phyloP scores from a whole-genome alignment of 2,329 filamentous ascomycete species.

The Orbilia ellipsospora region DNA sequence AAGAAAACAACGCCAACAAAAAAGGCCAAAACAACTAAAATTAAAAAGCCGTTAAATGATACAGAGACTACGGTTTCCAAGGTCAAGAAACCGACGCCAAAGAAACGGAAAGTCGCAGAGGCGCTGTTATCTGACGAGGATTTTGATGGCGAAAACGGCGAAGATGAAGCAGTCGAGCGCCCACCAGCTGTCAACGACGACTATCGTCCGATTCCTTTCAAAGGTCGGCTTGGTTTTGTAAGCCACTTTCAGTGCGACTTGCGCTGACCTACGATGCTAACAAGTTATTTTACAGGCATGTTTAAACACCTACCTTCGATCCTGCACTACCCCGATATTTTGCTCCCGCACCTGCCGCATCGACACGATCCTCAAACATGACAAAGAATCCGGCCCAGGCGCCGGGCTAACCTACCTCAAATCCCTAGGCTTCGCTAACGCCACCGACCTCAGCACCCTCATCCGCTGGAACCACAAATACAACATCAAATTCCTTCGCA shows the following conservation, averaged over 20 bases:
- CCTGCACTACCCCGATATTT: slow-evolving; percentile 84
- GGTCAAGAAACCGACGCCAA: slow-evolving; percentile 5
- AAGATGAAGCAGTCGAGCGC: slow-evolving; percentile 64
- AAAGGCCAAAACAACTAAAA: slow-evolving; percentile 6
- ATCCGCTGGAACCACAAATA: slow-evolving; percentile 91
- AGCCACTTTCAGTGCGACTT: slow-evolving; percentile 60
- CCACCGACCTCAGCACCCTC: slow-evolving; percentile 84
- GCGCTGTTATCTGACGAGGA: slow-evolving; percentile 8
- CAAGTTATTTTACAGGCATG: slow-evolving; percentile 71
- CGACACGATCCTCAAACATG: slow-evolving; percentile 86
- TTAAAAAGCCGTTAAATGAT: background rate
- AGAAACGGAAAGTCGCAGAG: slow-evolving; percentile 28
- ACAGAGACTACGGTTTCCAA: background rate
- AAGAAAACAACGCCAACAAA: slow-evolving; percentile 3
- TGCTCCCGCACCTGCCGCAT: slow-evolving; percentile 92
- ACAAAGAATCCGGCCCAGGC: slow-evolving; percentile 62
- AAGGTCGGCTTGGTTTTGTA: slow-evolving; percentile 87
- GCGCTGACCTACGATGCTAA: background rate
- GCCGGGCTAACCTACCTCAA: slow-evolving; percentile 76
- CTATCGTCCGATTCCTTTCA: slow-evolving; percentile 88
- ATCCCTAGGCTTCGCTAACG: slow-evolving; percentile 81
- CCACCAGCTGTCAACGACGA: slow-evolving; percentile 84
- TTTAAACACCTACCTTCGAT: slow-evolving; percentile 88
- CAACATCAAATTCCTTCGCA: slow-evolving; percentile 88
- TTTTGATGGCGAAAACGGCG: slow-evolving; percentile 4